These are phyloP conservation scores for Ulvella scutata DNA, from an alignment of 139 green algal species.

Conservation along the genomic window DNA sequence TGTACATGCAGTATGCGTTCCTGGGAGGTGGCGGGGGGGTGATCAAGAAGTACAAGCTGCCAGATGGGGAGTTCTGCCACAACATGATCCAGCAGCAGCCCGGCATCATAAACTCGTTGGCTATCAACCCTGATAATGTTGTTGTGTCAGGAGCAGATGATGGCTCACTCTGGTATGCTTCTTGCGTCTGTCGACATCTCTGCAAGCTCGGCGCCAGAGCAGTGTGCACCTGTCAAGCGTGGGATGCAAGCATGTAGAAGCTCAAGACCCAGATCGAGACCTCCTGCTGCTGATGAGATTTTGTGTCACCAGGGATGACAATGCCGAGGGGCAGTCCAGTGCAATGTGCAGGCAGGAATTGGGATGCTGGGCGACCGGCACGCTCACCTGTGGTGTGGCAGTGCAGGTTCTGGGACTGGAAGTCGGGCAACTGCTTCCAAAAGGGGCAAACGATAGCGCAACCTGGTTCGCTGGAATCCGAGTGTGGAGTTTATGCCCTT, in stretches of 20 bases:
- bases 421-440: constrained; percentile 87
- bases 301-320: constrained; percentile 2
- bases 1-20: constrained; percentile 18
- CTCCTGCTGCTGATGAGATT: no score
- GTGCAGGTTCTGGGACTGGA: constrained; percentile 89
- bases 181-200: no score
- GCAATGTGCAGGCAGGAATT: constrained; percentile 1
- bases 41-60: constrained; percentile 95
- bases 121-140: constrained; percentile 90
- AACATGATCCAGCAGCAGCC: constrained; percentile 90
- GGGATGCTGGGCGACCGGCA: not conserved
- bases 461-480: constrained; percentile 80
- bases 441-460: constrained; percentile 67
- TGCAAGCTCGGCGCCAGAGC: no score
- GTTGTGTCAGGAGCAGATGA: constrained; percentile 72
- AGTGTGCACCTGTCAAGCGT: no score
- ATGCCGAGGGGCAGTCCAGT: not conserved
- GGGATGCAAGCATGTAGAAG: no score
- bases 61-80: constrained; percentile 85
- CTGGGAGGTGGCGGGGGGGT: constrained; percentile 28
- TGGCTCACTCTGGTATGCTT: constrained; percentile 42
- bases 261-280: no score
- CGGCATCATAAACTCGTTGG: constrained; percentile 84
- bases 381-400: constrained; percentile 21
- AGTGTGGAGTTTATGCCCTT: constrained; percentile 62